These are phyloP conservation scores for Tetratostichococcus sp. DNA, from an alignment of 139 green algal species.

Conservation along the genomic window DNA sequence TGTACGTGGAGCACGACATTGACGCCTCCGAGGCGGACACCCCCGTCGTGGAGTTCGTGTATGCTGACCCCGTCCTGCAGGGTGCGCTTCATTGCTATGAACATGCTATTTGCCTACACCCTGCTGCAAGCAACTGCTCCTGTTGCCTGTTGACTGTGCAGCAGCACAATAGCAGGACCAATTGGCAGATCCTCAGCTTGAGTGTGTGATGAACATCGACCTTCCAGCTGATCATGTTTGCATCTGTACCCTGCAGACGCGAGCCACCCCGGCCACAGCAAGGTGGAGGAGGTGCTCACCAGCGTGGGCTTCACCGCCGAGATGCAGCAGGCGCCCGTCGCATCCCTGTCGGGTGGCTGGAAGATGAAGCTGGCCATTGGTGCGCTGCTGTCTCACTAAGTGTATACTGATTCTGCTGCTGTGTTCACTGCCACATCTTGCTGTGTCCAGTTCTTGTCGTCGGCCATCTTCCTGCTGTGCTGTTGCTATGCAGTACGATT, in stretches of 20 bases:
- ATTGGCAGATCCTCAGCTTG: too few species aligned
- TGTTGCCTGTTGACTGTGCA: too few species aligned
- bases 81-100: conserved; percentile 17
- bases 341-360: conserved; percentile 79
- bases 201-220: too few species aligned
- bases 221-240: too few species aligned
- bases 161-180: too few species aligned
- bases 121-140: too few species aligned
- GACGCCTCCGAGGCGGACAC: conserved; percentile 60
- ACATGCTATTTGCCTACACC: too few species aligned
- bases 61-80: conserved; percentile 51
- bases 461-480: too few species aligned
- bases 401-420: too few species aligned
- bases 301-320: conserved; percentile 74
- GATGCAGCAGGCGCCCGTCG: conserved; percentile 57
- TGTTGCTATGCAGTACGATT: too few species aligned
- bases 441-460: too few species aligned
- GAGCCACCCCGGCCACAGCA: conserved; percentile 13
- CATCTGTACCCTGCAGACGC: conserved; percentile 17
- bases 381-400: neutral
- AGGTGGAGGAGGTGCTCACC: conserved; percentile 59
- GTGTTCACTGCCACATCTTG: too few species aligned
- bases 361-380: conserved; percentile 88
- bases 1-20: conserved; percentile 93
- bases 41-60: conserved; percentile 61